These are phyloP conservation scores for Mycena sp. DNA, from an alignment of 1,284 basidiomycete genomes.

Conservation along the genomic window DNA sequence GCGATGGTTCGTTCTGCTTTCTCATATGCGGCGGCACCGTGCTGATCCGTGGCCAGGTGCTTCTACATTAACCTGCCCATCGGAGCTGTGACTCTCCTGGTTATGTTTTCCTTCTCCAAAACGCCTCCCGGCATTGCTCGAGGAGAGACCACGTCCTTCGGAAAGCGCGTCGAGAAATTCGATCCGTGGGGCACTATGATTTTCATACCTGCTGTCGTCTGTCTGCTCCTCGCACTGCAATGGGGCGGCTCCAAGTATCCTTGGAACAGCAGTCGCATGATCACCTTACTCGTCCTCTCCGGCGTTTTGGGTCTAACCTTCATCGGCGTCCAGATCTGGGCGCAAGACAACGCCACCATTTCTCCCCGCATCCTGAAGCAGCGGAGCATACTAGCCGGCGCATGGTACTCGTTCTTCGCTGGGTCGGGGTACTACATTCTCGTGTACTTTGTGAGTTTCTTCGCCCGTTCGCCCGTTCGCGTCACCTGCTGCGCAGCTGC, in stretches of 20 bases:
- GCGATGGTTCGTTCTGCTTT: slow-evolving; percentile 20
- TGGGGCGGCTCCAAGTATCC: slow-evolving; percentile 30
- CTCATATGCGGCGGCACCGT: not conserved
- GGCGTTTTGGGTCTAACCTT: slow-evolving; percentile 27
- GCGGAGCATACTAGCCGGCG: slow-evolving; percentile 20
- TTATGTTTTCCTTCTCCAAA: slow-evolving; percentile 27
- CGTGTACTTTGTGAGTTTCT: slow-evolving; percentile 9
- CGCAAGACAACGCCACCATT: slow-evolving; percentile 27
- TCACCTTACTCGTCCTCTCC: slow-evolving; percentile 30
- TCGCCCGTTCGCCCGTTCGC: not conserved
- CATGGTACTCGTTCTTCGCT: slow-evolving; percentile 3
- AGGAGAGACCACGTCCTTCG: not conserved
- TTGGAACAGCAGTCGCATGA: slow-evolving; percentile 27
- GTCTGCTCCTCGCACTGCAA: slow-evolving; percentile 31
- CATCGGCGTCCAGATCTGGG: slow-evolving; percentile 26
- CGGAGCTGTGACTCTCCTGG: slow-evolving; percentile 20
- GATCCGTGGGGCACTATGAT: slow-evolving; percentile 28
- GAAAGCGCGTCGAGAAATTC: slow-evolving; percentile 20
- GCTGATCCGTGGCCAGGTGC: not conserved
- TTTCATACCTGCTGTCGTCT: slow-evolving; percentile 26
- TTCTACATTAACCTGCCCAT: slow-evolving; percentile 28
- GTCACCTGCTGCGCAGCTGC: not conserved
- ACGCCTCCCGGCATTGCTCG: slow-evolving; percentile 3
- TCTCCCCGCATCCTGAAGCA: slow-evolving; percentile 28
- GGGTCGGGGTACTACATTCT: slow-evolving; percentile 18